phyloP scores from a whole-genome alignment of 2,329 filamentous ascomycete genomes.

The Xylariaceae sp. region DNA sequence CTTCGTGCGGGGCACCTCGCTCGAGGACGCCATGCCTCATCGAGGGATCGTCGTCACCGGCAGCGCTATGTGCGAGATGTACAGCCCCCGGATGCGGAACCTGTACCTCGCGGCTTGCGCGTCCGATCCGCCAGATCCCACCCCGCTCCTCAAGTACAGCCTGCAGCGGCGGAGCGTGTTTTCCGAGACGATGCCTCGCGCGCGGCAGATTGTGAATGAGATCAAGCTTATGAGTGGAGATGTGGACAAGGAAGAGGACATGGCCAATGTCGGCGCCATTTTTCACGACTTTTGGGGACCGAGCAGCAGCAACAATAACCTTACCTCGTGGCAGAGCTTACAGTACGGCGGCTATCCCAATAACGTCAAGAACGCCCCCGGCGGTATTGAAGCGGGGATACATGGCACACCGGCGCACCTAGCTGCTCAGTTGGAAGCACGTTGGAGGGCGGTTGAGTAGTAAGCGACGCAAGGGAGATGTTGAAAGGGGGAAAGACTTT shows the following conservation, averaged over 20 bases:
- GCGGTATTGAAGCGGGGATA: conserved; percentile 7
- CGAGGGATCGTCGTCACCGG: background rate
- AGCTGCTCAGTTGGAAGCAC: conserved; percentile 5
- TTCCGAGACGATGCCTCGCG: conserved; percentile 9
- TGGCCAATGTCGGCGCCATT: conserved; percentile 5
- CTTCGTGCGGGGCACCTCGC: conserved; percentile 10
- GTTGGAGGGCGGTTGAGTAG: conserved; percentile 13
- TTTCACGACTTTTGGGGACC: too few relatives aligned
- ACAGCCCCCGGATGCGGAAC: conserved; percentile 11
- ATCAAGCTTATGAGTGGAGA: background rate
- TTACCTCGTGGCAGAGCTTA: conserved; percentile 5
- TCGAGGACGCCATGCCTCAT: conserved; percentile 7
- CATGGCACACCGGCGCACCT: conserved; percentile 3
- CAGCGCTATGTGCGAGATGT: conserved; percentile 15
- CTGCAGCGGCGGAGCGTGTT: conserved; percentile 10
- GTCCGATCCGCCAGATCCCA: conserved; percentile 5
- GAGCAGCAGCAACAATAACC: too few relatives aligned
- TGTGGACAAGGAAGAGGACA: conserved; percentile 2
- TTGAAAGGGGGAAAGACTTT: background rate
- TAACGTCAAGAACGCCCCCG: too few relatives aligned
- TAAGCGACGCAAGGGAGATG: too few relatives aligned
- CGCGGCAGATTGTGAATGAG: conserved; percentile 3
- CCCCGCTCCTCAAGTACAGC: conserved; percentile 10
- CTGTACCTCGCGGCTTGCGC: conserved; percentile 9
- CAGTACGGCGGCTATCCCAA: conserved; percentile 1